Evolutionary conservation across 192 early-diverging fungal genomes (phyloP), one percentile per base, ranked within the genome.

Genomic region (Helicostylum pulchrum): DNA sequence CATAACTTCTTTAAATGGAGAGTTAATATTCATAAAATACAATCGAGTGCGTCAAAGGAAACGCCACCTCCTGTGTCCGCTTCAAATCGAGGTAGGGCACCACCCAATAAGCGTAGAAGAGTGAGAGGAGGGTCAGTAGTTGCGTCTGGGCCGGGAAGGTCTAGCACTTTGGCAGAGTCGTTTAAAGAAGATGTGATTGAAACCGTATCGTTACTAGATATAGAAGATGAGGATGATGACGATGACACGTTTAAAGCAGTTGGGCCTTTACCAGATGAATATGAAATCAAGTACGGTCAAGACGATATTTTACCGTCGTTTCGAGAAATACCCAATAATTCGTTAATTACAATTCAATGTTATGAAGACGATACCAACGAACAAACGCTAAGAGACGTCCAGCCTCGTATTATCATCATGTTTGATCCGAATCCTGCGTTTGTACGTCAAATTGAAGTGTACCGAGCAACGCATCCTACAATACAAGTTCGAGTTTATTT

Each of bases 371-470:
- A 89, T 44, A 78, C 74, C 1, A 91, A 91, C 67, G 72, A 78
- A n/a, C 47, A 73, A 23, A 48, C 94, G 2, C 70, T 99, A 34
- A 79, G 90, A 50, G 73, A 80, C 8, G 54, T 91, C 7, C 66
- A 81, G 31, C 97, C 97, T 10, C 72, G 83, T 19, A 90, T 86
- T 32, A 88, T 99, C 17, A 81, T 99, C 19, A 87, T 98, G 86
- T 98, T 95, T 68, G 90, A 95, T 63, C 92, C 94, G 2, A 87
- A 94, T 60, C 78, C 90, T 0, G 88, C 80, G 17, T 98, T 97
- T 82, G 81, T 99, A 19, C 81, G 95, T 14, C 75, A 92, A 58
- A 75, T 97, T 12, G 97, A 99, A 77, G 80, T 93, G 67, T 89
- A 79, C 47, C 76, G 78, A 31, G 76, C 81, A 0, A 54, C 66